Evolutionary conservation across 352 stramenopile species (phyloP).

Genomic region (Phytophthora kernoviae): DNA sequence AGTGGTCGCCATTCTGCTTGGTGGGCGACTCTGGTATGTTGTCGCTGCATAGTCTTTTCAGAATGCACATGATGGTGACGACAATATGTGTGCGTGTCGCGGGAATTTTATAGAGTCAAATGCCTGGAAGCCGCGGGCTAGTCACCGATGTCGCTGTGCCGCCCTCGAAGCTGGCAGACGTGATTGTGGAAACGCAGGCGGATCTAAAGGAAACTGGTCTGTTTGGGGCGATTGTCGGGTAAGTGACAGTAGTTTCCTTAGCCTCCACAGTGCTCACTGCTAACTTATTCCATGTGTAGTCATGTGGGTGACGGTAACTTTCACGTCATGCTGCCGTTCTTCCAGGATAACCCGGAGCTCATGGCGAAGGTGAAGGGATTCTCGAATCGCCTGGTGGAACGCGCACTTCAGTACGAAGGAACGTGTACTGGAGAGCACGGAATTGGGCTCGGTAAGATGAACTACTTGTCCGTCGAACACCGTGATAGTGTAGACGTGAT

Average conservation of each 20-base stretch:
- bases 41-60: not conserved
- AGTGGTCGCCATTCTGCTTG: conserved; percentile 80
- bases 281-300: conserved; percentile 13
- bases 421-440: conserved; percentile 98
- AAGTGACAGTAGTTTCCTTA: conserved; percentile 6
- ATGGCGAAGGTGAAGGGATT: conserved; percentile 87
- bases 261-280: not conserved
- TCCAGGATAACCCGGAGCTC: conserved; percentile 81
- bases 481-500: conserved; percentile 92
- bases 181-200: conserved; percentile 91
- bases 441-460: conserved; percentile 94
- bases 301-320: conserved; percentile 97
- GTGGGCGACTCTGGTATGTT: conserved; percentile 75
- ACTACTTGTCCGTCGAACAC: conserved; percentile 91
- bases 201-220: conserved; percentile 89
- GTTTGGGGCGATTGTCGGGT: conserved; percentile 91
- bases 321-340: conserved; percentile 95
- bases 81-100: not conserved
- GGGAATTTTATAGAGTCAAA: conserved; percentile 55
- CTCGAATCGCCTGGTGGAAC: conserved; percentile 73
- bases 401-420: conserved; percentile 86
- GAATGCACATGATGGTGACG: not conserved
- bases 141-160: conserved; percentile 97
- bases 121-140: conserved; percentile 78
- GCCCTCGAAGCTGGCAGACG: conserved; percentile 90